Evolutionary conservation across 2,329 filamentous ascomycete genomes (phyloP).

Genomic region (Colletotrichum kahawae): DNA sequence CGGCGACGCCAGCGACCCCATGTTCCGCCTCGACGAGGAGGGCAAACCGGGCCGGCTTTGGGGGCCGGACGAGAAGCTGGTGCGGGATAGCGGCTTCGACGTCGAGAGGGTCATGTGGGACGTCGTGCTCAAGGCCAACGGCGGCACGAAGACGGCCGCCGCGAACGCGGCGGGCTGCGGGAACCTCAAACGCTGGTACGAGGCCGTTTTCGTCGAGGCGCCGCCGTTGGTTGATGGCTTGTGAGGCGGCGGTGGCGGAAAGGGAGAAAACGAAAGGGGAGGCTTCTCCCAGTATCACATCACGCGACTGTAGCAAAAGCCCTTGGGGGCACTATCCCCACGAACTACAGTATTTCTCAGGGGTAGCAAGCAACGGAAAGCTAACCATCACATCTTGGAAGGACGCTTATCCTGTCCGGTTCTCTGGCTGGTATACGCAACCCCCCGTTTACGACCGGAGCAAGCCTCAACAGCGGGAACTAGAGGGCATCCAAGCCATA

Average conservation of each 20-base stretch:
- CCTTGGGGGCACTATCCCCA: not conserved
- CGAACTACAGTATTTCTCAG: not conserved
- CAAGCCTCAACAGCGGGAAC: not conserved
- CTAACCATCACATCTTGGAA: not conserved
- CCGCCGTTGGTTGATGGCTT: not conserved
- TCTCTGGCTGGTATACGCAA: not conserved
- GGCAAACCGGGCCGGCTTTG: constrained; percentile 32
- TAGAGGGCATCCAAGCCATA: not conserved
- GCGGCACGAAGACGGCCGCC: constrained; percentile 19
- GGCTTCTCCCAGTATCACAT: not conserved
- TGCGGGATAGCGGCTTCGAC: constrained; percentile 32
- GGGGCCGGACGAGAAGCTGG: constrained; percentile 29
- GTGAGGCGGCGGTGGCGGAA: not conserved
- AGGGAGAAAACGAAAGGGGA: not conserved
- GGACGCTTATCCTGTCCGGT: not conserved
- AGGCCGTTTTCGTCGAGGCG: constrained; percentile 3
- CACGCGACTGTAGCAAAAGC: not conserved
- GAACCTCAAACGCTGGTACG: constrained; percentile 32
- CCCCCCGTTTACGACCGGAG: not conserved
- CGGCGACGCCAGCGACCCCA: constrained; percentile 20
- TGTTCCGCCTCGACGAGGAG: constrained; percentile 25
- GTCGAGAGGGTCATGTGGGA: constrained; percentile 38
- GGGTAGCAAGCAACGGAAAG: not conserved
- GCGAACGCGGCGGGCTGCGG: constrained; percentile 25
- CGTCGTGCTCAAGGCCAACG: constrained; percentile 32